These are phyloP conservation scores for Colletotrichum lindemuthianum DNA, from an alignment of 2,329 filamentous ascomycete genomes.

Conservation along the genomic window DNA sequence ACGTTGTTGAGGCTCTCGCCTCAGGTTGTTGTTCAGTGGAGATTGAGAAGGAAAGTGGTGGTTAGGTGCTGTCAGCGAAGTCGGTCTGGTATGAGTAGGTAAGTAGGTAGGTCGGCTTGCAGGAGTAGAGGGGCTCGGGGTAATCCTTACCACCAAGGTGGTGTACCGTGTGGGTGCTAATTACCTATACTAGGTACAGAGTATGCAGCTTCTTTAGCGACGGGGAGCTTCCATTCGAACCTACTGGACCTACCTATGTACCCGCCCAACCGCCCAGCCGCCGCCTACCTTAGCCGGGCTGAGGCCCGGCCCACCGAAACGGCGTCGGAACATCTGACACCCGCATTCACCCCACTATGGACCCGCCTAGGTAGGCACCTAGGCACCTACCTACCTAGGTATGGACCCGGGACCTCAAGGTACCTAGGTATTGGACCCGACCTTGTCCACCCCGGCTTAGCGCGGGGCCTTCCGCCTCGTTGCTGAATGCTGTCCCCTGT, in stretches of 20 bases:
- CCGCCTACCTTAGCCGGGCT: no score
- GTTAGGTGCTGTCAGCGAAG: neutral
- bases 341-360: conserved; percentile 32
- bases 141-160: conserved; percentile 25
- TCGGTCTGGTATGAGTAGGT: no score
- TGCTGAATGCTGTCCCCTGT: conserved; percentile 17
- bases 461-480: conserved; percentile 31
- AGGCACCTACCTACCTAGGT: no score
- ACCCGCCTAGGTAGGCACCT: no score
- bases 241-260: conserved; percentile 16
- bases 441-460: conserved; percentile 34
- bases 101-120: conserved; percentile 1
- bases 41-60: conserved; percentile 12
- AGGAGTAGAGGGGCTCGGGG: conserved; percentile 16
- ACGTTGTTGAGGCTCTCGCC: conserved; percentile 29
- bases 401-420: no score
- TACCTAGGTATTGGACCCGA: no score
- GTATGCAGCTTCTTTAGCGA: conserved; percentile 14
- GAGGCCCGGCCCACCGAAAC: neutral
- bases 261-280: no score
- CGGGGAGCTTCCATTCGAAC: conserved; percentile 6
- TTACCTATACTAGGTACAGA: no score
- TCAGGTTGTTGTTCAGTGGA: conserved; percentile 29
- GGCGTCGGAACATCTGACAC: conserved; percentile 16
- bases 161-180: no score